A percentile compares a stretch with the other conserved stretches of the same genome.
phyloP scores from a whole-genome alignment of 345 rosid species.

The Durio zibethinus region DNA sequence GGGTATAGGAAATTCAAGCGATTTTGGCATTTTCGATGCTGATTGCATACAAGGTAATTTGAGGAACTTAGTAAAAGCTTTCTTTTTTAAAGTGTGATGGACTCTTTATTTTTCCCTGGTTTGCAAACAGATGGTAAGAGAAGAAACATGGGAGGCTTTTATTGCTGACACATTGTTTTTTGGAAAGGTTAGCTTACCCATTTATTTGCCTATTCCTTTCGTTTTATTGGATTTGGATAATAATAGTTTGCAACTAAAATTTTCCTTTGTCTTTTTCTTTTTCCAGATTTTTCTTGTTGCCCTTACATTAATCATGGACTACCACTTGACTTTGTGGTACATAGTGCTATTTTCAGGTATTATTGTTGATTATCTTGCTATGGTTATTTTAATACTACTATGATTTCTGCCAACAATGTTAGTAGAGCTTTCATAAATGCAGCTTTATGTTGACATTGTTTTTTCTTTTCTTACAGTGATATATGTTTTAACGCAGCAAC shows the following conservation, averaged over 20 bases:
- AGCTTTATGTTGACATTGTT: background rate
- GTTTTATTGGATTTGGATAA: background rate
- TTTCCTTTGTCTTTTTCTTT: conserved; percentile 13
- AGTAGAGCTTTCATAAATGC: background rate
- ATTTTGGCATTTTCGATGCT: conserved; percentile 53
- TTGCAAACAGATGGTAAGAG: conserved; percentile 51
- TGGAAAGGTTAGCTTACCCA: conserved; percentile 51
- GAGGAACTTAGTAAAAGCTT: background rate
- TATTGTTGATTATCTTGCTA: background rate
- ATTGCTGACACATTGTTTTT: conserved; percentile 58
- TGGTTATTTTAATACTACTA: background rate
- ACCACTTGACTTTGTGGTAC: conserved; percentile 72
- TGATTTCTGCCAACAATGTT: background rate
- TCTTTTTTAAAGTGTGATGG: background rate
- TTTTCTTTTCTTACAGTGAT: conserved; percentile 45
- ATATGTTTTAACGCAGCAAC: conserved; percentile 64
- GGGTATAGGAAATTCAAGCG: conserved; percentile 76
- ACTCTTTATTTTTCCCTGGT: background rate
- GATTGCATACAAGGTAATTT: conserved; percentile 53
- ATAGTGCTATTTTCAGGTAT: conserved; percentile 61
- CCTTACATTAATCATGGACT: conserved; percentile 59
- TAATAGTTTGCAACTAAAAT: background rate
- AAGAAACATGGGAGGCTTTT: conserved; percentile 80
- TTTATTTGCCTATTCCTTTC: background rate
- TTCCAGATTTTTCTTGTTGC: conserved; percentile 70